Percentiles rank a stretch among this genome's conserved stretches.
phyloP scores from a whole-genome alignment of 352 stramenopile genomes.

The Pythium graminicola region DNA sequence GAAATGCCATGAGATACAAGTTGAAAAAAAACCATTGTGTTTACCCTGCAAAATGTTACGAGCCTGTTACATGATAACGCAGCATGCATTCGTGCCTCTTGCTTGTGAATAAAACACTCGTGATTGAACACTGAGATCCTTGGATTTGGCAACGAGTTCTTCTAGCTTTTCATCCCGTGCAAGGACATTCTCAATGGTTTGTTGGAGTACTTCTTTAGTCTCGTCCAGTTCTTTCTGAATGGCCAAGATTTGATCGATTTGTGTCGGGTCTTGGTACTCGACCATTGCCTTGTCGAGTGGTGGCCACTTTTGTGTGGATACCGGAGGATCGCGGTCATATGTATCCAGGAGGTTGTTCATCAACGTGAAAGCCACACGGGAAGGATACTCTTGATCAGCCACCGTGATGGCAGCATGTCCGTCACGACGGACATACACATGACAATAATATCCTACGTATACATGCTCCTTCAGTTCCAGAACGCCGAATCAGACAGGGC shows the following conservation, averaged over 20 bases:
- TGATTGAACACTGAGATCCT: conserved; percentile 97
- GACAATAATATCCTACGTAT: not conserved
- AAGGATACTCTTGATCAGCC: conserved; percentile 86
- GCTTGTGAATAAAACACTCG: conserved; percentile 99
- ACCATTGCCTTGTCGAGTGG: conserved; percentile 88
- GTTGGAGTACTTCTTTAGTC: conserved; percentile 98
- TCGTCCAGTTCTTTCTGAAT: conserved; percentile 99
- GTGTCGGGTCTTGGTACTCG: conserved; percentile 96
- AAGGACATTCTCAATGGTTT: conserved; percentile 99
- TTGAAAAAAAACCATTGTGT: too few species aligned
- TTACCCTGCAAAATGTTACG: too few species aligned
- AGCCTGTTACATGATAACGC: conserved; percentile 84
- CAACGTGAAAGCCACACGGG: conserved; percentile 95
- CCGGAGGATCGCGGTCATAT: conserved; percentile 85
- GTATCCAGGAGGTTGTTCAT: conserved; percentile 95
- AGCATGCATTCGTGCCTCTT: conserved; percentile 99
- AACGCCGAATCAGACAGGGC: not conserved
- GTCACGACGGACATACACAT: conserved; percentile 3
- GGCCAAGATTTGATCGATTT: conserved; percentile 98
- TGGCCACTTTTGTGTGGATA: conserved; percentile 25
- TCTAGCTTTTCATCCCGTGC: conserved; percentile 98
- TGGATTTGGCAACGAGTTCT: conserved; percentile 97
- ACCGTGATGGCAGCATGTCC: not conserved
- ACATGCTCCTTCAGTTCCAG: too few species aligned
- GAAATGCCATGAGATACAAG: too few species aligned